Conservation (phyloP, 148 eudicot species). For the Dianthus caryophyllus region DNA sequence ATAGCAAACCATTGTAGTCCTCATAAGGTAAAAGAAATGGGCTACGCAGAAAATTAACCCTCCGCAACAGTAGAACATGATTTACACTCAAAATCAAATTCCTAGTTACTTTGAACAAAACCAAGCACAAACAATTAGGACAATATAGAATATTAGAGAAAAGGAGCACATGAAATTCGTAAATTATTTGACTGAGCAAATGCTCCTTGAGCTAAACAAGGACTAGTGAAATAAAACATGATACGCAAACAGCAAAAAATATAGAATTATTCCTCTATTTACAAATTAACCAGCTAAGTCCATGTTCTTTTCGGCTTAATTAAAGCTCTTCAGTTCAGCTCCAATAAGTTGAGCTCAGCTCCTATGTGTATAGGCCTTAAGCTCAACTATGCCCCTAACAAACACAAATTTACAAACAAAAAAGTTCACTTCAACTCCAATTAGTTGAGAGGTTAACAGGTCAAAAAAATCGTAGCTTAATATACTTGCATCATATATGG, state of each 20-base stretch:
- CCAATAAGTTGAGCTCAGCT: too few species aligned
- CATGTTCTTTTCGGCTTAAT: too few species aligned
- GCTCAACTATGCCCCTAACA: too few species aligned
- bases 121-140: not conserved
- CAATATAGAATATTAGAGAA: not conserved
- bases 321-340: too few species aligned
- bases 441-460: too few species aligned
- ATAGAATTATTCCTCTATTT: not conserved
- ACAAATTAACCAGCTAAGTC: not conserved
- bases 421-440: too few species aligned
- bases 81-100: not conserved
- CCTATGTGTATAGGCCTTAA: too few species aligned
- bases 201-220: not conserved
- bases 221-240: slow-evolving; percentile 2
- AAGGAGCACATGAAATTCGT: not conserved
- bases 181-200: not conserved
- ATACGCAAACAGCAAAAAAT: not conserved
- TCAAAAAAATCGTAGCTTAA: too few species aligned
- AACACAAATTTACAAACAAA: too few species aligned
- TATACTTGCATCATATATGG: too few species aligned
- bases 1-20: not conserved
- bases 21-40: not conserved
- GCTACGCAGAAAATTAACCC: not conserved
- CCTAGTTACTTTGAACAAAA: not conserved
- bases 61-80: not conserved